phyloP scores from a whole-genome alignment of 2,329 filamentous ascomycete species.

The Geoglossum cookeanum region DNA sequence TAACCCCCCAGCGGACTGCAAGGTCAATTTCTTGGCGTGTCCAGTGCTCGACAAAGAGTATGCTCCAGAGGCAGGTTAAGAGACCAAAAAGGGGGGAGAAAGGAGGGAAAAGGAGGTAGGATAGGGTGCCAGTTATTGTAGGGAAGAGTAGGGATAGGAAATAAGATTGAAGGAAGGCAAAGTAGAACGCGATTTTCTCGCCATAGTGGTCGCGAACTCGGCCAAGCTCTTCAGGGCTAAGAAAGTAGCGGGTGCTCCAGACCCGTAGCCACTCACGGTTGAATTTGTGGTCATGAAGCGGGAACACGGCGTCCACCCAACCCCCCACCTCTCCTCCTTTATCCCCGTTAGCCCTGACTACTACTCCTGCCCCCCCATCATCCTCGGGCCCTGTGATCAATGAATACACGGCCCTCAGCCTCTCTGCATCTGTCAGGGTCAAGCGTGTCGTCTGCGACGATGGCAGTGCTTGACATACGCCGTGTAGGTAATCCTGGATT shows the following conservation, averaged over 20 bases:
- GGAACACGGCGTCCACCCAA: conserved; percentile 54
- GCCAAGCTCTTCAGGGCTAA: conserved; percentile 48
- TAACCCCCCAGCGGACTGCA: conserved; percentile 72
- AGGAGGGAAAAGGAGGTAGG: conserved; percentile 63
- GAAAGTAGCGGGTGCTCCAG: conserved; percentile 51
- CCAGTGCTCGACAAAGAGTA: conserved; percentile 88
- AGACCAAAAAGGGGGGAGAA: conserved; percentile 70
- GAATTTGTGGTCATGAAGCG: conserved; percentile 57
- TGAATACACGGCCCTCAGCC: conserved; percentile 71
- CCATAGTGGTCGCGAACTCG: conserved; percentile 60
- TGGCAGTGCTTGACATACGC: conserved; percentile 44
- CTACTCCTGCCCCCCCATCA: conserved; percentile 64
- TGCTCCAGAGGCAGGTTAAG: conserved; percentile 65
- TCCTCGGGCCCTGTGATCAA: conserved; percentile 55
- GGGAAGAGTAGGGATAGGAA: conserved; percentile 73
- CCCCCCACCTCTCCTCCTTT: conserved; percentile 46
- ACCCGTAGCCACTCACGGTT: conserved; percentile 59
- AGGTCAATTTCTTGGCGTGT: conserved; percentile 82
- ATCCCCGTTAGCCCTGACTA: conserved; percentile 21
- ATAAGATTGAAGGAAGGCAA: conserved; percentile 82
- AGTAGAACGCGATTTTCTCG: conserved; percentile 83
- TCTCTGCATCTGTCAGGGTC: conserved; percentile 63
- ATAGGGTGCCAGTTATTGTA: conserved; percentile 53
- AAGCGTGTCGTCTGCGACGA: conserved; percentile 57
- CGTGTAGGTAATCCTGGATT: conserved; percentile 89